These are phyloP conservation scores for Mucor sp. DNA, from an alignment of 371 early-diverging fungal genomes.

Conservation along the genomic window DNA sequence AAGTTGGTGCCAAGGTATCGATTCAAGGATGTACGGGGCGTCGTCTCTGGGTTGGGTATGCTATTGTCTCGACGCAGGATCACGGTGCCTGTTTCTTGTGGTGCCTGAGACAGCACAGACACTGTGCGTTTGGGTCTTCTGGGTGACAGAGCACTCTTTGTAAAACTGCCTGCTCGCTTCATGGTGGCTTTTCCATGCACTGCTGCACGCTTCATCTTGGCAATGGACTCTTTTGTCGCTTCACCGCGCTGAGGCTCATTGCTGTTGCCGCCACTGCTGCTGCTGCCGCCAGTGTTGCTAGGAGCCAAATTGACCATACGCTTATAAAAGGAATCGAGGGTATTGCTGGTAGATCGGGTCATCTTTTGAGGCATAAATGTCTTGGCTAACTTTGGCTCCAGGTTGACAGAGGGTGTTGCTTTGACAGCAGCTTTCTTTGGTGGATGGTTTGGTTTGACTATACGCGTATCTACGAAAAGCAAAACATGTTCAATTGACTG, in stretches of 20 bases:
- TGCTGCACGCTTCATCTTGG: conserved; percentile 20
- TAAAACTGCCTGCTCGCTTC: conserved; percentile 23
- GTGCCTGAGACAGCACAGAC: conserved; percentile 5
- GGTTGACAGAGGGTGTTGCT: neutral
- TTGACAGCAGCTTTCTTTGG: neutral
- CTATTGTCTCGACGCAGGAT: conserved; percentile 11
- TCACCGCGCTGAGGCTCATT: conserved; percentile 12
- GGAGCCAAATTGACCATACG: conserved; percentile 11
- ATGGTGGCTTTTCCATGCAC: conserved; percentile 26
- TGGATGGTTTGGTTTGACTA: neutral
- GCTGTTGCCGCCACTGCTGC: no score
- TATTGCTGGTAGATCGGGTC: neutral
- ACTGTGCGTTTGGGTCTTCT: conserved; percentile 1
- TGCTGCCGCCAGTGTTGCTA: no score
- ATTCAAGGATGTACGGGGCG: conserved; percentile 12
- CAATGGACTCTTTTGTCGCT: conserved; percentile 18
- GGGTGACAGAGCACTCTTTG: conserved; percentile 17
- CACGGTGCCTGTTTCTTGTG: conserved; percentile 16
- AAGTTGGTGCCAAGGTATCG: conserved; percentile 15
- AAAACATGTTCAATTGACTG: neutral
- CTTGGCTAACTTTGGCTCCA: neutral
- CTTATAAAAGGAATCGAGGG: conserved; percentile 12
- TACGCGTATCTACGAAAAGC: neutral
- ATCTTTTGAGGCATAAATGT: neutral
- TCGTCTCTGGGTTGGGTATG: conserved; percentile 14